A percentile compares a stretch with the other conserved stretches of the same genome.
These are phyloP conservation scores for Knufia petricola DNA, from an alignment of 2,329 filamentous ascomycete genomes.

Conservation along the genomic window DNA sequence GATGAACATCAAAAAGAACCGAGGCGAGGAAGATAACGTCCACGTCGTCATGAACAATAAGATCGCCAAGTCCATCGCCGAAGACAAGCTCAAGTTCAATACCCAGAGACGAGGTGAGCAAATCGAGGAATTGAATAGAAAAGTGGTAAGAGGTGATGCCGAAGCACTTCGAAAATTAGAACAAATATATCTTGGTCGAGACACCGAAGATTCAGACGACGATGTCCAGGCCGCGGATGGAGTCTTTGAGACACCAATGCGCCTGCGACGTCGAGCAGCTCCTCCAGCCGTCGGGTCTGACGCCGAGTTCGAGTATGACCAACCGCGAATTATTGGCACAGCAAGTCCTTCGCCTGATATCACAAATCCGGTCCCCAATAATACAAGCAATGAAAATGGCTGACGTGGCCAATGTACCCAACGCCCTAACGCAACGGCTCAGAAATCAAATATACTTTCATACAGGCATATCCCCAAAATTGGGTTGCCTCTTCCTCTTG, in stretches of 20 bases:
- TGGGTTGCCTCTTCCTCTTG: neutral
- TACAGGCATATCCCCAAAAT: neutral
- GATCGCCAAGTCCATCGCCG: constrained; percentile 30
- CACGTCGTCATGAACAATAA: constrained; percentile 19
- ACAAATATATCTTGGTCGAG: constrained; percentile 28
- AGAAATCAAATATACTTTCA: constrained; percentile 4
- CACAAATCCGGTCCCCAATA: neutral
- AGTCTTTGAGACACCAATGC: neutral
- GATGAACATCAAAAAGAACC: constrained; percentile 54
- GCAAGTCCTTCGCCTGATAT: neutral
- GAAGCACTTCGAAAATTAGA: constrained; percentile 30
- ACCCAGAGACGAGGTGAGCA: constrained; percentile 17
- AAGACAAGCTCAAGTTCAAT: constrained; percentile 25
- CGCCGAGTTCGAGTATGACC: neutral
- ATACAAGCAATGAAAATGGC: constrained; percentile 6
- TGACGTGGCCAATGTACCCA: neutral
- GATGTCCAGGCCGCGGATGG: neutral
- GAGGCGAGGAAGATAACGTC: constrained; percentile 57
- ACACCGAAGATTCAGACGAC: constrained; percentile 10
- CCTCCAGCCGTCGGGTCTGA: neutral
- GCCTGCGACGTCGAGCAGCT: neutral
- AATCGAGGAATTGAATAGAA: constrained; percentile 30
- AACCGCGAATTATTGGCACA: neutral
- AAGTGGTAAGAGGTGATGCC: constrained; percentile 29
- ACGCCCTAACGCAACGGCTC: constrained; percentile 5